phyloP scores from a whole-genome alignment of 805 yeast species.

The Henningerozyma blattae region DNA sequence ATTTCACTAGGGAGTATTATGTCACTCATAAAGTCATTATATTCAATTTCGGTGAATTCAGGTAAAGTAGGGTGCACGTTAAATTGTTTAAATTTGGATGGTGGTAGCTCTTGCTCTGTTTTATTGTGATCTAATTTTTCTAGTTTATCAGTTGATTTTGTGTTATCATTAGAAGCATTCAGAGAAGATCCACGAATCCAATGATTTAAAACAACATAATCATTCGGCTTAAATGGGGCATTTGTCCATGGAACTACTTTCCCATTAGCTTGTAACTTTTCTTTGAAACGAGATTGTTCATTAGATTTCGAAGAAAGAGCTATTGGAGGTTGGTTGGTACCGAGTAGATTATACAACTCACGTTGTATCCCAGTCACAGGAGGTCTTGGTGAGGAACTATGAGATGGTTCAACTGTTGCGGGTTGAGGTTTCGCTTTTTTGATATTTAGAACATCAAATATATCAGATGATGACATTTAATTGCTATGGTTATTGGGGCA shows the following conservation, averaged over 20 bases:
- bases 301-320: conserved; percentile 36
- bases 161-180: no score
- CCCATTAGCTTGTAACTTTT: conserved; percentile 43
- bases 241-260: conserved; percentile 79
- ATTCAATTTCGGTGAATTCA: conserved; percentile 49
- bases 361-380: conserved; percentile 66
- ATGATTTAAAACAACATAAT: conserved; percentile 50
- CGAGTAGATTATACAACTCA: conserved; percentile 77
- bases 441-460: conserved; percentile 66
- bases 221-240: conserved; percentile 44
- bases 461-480: conserved; percentile 41
- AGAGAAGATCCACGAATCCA: conserved; percentile 90
- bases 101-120: conserved; percentile 30
- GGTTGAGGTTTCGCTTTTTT: conserved; percentile 23
- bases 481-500: no score
- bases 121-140: no score
- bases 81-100: conserved; percentile 59
- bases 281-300: conserved; percentile 39
- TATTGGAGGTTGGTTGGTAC: conserved; percentile 84
- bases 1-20: conserved; percentile 5
- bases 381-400: conserved; percentile 11
- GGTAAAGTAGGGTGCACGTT: conserved; percentile 64
- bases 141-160: no score
- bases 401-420: conserved; percentile 10
- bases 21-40: conserved; percentile 36